Evolutionary conservation across 768 basidiomycete genomes (phyloP).

Genomic region (Boletus vinaceobasis): DNA sequence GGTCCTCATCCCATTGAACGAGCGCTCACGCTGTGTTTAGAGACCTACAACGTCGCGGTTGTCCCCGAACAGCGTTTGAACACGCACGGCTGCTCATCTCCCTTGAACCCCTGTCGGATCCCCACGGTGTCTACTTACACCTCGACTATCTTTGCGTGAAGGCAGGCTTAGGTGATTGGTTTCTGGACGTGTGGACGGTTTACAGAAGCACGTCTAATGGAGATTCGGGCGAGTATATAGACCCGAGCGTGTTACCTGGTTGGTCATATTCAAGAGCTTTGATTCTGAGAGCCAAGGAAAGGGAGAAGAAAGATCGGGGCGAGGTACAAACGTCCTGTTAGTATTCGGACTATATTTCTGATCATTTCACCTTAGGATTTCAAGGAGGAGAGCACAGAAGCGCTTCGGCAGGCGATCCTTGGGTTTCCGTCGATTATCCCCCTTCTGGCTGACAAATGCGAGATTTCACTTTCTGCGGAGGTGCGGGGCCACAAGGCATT

Average conservation of each 20-base stretch:
- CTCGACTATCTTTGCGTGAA: conserved; percentile 86
- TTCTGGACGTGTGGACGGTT: conserved; percentile 57
- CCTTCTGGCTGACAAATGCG: conserved; percentile 82
- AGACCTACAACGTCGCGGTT: conserved; percentile 85
- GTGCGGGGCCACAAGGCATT: conserved; percentile 63
- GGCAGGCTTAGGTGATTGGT: conserved; percentile 75
- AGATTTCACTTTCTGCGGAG: conserved; percentile 56
- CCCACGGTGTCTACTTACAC: conserved; percentile 80
- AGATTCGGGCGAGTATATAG: conserved; percentile 32
- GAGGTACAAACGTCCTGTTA: conserved; percentile 22
- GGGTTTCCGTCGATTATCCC: conserved; percentile 81
- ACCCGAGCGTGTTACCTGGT: conserved; percentile 69
- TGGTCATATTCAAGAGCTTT: conserved; percentile 73
- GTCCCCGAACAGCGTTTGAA: conserved; percentile 86
- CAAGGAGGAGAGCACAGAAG: conserved; percentile 53
- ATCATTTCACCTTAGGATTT: conserved; percentile 40
- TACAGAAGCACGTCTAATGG: conserved; percentile 8
- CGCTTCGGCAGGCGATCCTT: conserved; percentile 68
- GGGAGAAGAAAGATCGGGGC: conserved; percentile 41
- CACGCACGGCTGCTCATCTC: conserved; percentile 83
- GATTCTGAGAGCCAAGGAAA: conserved; percentile 53
- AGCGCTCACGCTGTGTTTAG: conserved; percentile 35
- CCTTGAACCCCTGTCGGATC: conserved; percentile 84
- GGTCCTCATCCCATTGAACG: background rate
- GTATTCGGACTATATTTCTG: background rate